A percentile compares a stretch with the other conserved stretches of the same genome.
Evolutionary conservation across 192 early-diverging fungal species (phyloP).

Genomic region (Dissophora globulifera): DNA sequence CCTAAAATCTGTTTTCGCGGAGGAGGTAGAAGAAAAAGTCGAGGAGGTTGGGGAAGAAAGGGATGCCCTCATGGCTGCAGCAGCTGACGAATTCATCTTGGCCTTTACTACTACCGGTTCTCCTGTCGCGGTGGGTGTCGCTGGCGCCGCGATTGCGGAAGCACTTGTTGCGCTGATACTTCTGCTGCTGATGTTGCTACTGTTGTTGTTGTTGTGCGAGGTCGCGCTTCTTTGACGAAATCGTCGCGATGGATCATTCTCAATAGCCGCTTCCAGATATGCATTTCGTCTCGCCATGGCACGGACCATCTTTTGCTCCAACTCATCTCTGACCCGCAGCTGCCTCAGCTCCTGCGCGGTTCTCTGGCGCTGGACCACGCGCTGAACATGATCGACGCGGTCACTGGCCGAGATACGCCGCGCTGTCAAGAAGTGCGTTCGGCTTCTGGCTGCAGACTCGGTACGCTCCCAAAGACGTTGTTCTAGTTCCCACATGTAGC

Average conservation of each 20-base stretch:
- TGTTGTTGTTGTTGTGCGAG: background rate
- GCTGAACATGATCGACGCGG: constrained; percentile 26
- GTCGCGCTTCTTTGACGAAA: constrained; percentile 21
- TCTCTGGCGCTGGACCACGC: constrained; percentile 29
- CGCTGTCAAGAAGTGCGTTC: constrained; percentile 32
- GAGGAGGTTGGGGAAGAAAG: too few relatives aligned
- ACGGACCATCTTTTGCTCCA: constrained; percentile 48
- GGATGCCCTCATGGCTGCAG: too few relatives aligned
- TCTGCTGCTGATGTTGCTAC: constrained; percentile 1
- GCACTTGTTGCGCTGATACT: too few relatives aligned
- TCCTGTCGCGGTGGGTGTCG: background rate
- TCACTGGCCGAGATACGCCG: constrained; percentile 31
- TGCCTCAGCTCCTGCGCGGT: constrained; percentile 34
- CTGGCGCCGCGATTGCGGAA: too few relatives aligned
- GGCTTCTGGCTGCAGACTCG: constrained; percentile 34
- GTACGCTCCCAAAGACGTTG: constrained; percentile 27
- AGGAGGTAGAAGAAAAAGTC: too few relatives aligned
- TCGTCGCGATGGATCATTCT: constrained; percentile 47
- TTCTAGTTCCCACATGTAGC: constrained; percentile 36
- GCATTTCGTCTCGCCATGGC: constrained; percentile 42
- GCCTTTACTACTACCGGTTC: background rate
- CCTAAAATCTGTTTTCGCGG: background rate
- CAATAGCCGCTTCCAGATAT: constrained; percentile 45
- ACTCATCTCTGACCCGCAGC: constrained; percentile 28
- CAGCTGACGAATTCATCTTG: too few relatives aligned